These are phyloP conservation scores for Wickerhamomyces rabaulensis DNA, from an alignment of 805 yeast species.

Conservation along the genomic window DNA sequence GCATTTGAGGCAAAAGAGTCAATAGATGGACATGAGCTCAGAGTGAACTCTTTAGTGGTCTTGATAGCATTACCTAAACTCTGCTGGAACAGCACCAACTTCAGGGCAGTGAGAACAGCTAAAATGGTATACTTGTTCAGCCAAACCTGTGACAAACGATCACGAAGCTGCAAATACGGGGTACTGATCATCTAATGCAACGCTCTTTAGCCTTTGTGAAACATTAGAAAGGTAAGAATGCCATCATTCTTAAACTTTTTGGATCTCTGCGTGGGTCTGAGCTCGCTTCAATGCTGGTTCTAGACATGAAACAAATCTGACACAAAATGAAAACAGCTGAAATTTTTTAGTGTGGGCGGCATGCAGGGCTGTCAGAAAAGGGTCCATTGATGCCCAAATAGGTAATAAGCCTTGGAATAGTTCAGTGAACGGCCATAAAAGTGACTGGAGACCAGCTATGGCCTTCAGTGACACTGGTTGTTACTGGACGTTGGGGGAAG, in stretches of 20 bases:
- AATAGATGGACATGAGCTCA: constrained; percentile 41
- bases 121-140: constrained; percentile 59
- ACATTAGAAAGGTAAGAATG: background rate
- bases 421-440: too few species aligned
- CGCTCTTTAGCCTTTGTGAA: background rate
- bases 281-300: background rate
- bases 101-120: constrained; percentile 50
- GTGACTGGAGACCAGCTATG: background rate
- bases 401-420: background rate
- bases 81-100: constrained; percentile 50
- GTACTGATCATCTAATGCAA: constrained; percentile 2
- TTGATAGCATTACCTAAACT: constrained; percentile 40
- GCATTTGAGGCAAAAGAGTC: constrained; percentile 33
- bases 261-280: background rate
- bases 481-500: too few species aligned
- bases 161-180: constrained; percentile 43
- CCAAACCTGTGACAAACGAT: constrained; percentile 59
- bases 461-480: background rate
- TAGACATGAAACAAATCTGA: background rate
- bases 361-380: background rate
- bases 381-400: background rate
- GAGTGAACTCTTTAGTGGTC: constrained; percentile 33
- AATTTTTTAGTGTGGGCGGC: background rate
- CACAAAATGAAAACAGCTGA: background rate
- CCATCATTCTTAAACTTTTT: background rate